Evolutionary conservation across 306 rosid species (phyloP).

Genomic region (Fagus crenata): DNA sequence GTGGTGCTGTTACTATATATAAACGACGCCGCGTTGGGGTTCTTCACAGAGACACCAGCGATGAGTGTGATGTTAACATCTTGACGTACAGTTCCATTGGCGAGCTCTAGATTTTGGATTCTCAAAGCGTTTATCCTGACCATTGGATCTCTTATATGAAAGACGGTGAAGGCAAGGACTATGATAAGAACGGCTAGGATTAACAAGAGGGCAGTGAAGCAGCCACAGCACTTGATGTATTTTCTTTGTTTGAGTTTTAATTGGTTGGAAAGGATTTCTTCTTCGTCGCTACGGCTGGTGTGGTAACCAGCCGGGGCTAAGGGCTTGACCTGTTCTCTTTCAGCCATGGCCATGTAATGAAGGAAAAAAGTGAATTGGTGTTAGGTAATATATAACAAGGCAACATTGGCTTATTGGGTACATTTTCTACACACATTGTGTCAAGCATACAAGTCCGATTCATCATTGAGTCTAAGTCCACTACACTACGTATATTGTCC

Average conservation of each 20-base stretch:
- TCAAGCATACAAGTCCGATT: too few relatives aligned
- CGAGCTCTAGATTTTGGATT: background rate
- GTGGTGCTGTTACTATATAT: slow-evolving; percentile 30
- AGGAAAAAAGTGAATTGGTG: slow-evolving; percentile 8
- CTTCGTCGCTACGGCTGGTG: slow-evolving; percentile 23
- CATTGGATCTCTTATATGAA: slow-evolving; percentile 39
- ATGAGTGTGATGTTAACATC: slow-evolving; percentile 16
- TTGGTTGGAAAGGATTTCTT: background rate
- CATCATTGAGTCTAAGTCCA: background rate
- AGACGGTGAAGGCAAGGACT: slow-evolving; percentile 46
- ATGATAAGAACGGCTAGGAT: slow-evolving; percentile 38
- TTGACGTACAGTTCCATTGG: background rate
- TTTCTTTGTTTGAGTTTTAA: background rate
- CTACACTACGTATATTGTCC: background rate
- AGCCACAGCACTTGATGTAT: slow-evolving; percentile 45
- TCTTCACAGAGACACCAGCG: slow-evolving; percentile 39
- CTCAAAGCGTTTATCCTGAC: slow-evolving; percentile 25
- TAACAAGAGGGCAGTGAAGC: slow-evolving; percentile 36
- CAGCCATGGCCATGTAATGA: slow-evolving; percentile 21
- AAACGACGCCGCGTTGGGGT: slow-evolving; percentile 50
- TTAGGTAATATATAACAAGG: background rate
- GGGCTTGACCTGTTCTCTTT: slow-evolving; percentile 39
- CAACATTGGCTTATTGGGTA: too few relatives aligned
- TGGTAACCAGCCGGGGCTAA: slow-evolving; percentile 24
- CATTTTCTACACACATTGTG: too few relatives aligned